A percentile compares a stretch with the other conserved stretches of the same genome.
phyloP scores from a whole-genome alignment of 1,284 basidiomycete genomes.

The Cryptococcus hybrid region DNA sequence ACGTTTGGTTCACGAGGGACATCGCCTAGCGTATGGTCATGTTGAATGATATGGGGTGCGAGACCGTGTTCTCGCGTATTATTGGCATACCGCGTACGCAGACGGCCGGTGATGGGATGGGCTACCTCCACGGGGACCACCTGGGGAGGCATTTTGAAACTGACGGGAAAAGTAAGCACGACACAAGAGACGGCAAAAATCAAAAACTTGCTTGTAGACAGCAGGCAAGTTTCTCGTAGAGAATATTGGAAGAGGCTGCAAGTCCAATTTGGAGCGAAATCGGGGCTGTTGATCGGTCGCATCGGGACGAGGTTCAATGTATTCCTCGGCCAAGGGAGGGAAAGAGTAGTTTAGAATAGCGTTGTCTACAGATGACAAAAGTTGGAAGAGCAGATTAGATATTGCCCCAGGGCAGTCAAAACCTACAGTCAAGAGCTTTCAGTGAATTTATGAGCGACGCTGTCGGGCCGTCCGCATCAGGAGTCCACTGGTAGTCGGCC shows the following conservation, averaged over 20 bases:
- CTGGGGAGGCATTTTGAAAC: slow-evolving; percentile 23
- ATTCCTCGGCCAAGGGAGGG: slow-evolving; percentile 9
- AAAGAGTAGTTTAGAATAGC: slow-evolving; percentile 66
- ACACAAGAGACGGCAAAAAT: not conserved
- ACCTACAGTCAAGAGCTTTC: too few relatives aligned
- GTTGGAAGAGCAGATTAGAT: not conserved
- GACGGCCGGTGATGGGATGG: slow-evolving; percentile 31
- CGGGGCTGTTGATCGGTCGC: slow-evolving; percentile 15
- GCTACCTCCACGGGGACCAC: slow-evolving; percentile 27
- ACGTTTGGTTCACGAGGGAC: slow-evolving; percentile 65
- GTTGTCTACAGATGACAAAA: slow-evolving; percentile 59
- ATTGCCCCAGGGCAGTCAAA: not conserved
- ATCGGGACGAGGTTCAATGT: slow-evolving; percentile 17
- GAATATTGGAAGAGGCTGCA: slow-evolving; percentile 41
- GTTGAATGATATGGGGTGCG: slow-evolving; percentile 24
- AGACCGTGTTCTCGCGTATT: slow-evolving; percentile 22
- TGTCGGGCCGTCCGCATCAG: slow-evolving; percentile 67
- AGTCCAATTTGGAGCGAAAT: slow-evolving; percentile 31
- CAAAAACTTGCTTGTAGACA: slow-evolving; percentile 62
- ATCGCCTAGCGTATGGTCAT: slow-evolving; percentile 19
- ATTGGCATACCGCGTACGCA: slow-evolving; percentile 32
- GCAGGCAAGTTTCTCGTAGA: slow-evolving; percentile 28
- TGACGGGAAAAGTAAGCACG: slow-evolving; percentile 7
- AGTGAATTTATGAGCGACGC: slow-evolving; percentile 60
- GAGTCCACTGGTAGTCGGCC: slow-evolving; percentile 86